phyloP scores from a whole-genome alignment of 164 flowering plant species.

The Aristolochia californica region DNA sequence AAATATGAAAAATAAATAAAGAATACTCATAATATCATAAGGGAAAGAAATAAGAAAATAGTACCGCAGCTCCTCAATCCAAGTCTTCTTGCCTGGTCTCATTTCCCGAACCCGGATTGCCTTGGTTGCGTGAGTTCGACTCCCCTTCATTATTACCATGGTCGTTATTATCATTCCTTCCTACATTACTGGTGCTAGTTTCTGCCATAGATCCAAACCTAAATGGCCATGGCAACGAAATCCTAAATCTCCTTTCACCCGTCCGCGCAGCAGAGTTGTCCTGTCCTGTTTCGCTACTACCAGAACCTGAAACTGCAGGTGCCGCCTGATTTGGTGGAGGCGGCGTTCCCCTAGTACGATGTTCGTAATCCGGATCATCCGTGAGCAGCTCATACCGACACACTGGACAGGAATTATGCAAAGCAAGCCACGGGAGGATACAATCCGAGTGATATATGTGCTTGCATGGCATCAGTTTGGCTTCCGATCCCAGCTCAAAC shows the following conservation, averaged over 20 bases:
- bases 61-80: slow-evolving; percentile 28
- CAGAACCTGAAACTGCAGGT: not conserved
- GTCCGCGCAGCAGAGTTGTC: slow-evolving; percentile 14
- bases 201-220: slow-evolving; percentile 36
- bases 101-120: slow-evolving; percentile 17
- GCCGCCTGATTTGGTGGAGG: slow-evolving; percentile 1
- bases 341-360: slow-evolving; percentile 9
- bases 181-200: slow-evolving; percentile 23
- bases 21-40: not conserved
- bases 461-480: slow-evolving; percentile 83
- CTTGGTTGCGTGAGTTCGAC: slow-evolving; percentile 17
- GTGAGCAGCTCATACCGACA: slow-evolving; percentile 89
- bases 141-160: slow-evolving; percentile 12
- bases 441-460: slow-evolving; percentile 77
- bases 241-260: slow-evolving; percentile 44
- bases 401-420: slow-evolving; percentile 92
- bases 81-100: slow-evolving; percentile 45
- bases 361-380: slow-evolving; percentile 79
- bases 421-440: slow-evolving; percentile 74
- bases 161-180: slow-evolving; percentile 17
- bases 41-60: not conserved
- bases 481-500: slow-evolving; percentile 46
- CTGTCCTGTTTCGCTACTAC: slow-evolving; percentile 10
- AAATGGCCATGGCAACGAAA: slow-evolving; percentile 51
- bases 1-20: no score